Conservation (phyloP, 306 rosid genomes). For the Cucumis hystrix region DNA sequence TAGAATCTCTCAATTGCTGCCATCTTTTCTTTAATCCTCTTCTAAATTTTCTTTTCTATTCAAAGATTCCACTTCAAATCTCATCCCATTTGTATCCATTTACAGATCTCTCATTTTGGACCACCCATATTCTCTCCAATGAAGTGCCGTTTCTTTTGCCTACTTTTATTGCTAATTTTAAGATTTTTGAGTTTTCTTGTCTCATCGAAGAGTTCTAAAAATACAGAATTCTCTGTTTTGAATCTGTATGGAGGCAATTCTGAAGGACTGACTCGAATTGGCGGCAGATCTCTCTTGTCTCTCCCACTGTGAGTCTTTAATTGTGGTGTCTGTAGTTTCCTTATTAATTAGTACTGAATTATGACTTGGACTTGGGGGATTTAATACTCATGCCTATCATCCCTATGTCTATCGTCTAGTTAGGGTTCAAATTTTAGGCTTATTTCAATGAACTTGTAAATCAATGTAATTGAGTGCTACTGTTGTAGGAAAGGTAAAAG, state of each 20-base stretch:
- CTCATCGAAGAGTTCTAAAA: neutral
- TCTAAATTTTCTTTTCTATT: neutral
- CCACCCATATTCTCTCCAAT: neutral
- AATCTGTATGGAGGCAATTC: neutral
- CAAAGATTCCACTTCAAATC: neutral
- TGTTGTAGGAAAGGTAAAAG: conserved; percentile 18
- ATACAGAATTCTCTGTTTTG: conserved; percentile 10
- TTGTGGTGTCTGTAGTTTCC: neutral
- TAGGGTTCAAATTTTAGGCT: no score
- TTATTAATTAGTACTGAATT: neutral
- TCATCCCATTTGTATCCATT: neutral
- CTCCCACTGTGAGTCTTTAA: conserved; percentile 22
- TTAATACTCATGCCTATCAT: neutral
- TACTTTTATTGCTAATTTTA: neutral
- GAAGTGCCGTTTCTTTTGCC: conserved; percentile 5
- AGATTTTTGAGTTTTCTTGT: neutral
- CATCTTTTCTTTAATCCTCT: neutral
- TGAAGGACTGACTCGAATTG: conserved; percentile 9
- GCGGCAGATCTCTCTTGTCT: conserved; percentile 41
- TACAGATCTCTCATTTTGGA: neutral
- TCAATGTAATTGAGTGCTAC: neutral
- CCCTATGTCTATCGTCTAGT: neutral
- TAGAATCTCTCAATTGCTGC: neutral
- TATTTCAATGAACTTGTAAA: neutral
- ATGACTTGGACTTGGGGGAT: neutral